Evolutionary conservation across 2,329 filamentous ascomycete species (phyloP).

Genomic region (Beauveria sp.): DNA sequence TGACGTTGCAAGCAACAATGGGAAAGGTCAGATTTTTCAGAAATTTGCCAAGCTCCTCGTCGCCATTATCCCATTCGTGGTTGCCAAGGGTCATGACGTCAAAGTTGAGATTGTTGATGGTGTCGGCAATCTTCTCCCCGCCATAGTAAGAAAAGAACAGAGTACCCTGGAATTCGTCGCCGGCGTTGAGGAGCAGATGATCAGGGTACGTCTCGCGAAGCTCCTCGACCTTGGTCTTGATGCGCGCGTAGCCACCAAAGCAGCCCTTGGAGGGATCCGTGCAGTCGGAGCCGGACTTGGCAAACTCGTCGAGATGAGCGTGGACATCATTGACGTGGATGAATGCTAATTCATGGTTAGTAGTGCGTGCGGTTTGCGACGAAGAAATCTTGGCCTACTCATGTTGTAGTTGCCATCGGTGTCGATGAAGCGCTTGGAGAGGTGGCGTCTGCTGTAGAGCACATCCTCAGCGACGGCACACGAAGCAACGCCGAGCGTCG

Average conservation of each 20-base stretch:
- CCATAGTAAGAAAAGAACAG: constrained; percentile 61
- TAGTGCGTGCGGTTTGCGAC: not conserved
- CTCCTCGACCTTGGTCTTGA: constrained; percentile 52
- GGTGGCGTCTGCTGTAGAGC: constrained; percentile 37
- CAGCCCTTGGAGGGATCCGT: constrained; percentile 47
- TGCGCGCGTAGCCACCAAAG: constrained; percentile 56
- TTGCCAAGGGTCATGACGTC: constrained; percentile 62
- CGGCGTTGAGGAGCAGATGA: constrained; percentile 55
- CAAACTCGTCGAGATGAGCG: constrained; percentile 57
- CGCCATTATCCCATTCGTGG: constrained; percentile 60
- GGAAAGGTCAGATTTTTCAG: constrained; percentile 58
- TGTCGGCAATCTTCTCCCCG: constrained; percentile 61
- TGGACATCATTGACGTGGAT: constrained; percentile 66
- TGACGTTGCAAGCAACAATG: constrained; percentile 54
- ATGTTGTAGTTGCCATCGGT: constrained; percentile 45
- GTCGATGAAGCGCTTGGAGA: constrained; percentile 42
- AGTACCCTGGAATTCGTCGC: constrained; percentile 64
- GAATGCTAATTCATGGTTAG: constrained; percentile 36
- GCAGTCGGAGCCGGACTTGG: constrained; percentile 55
- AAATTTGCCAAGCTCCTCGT: constrained; percentile 54
- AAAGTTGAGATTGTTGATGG: constrained; percentile 57
- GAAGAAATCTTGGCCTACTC: constrained; percentile 24
- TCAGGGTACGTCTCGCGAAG: constrained; percentile 50
- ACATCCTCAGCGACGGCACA: constrained; percentile 33
- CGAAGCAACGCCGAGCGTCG: constrained; percentile 23